Conservation (phyloP, 78 protist genomes). For the Dictyostelium capitatum region DNA sequence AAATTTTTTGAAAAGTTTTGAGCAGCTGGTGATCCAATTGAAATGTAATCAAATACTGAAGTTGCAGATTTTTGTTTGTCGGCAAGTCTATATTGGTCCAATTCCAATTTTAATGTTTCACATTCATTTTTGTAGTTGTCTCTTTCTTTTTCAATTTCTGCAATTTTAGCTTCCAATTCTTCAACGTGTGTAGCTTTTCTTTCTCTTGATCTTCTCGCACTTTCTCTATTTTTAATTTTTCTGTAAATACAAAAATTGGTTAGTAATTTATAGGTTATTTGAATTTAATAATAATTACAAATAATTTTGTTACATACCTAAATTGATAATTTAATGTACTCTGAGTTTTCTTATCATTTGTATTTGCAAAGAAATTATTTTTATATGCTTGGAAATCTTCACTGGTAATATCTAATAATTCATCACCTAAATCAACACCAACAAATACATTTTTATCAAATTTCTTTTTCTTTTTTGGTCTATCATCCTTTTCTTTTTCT, state of each 20-base stretch:
- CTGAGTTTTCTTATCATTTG: constrained; percentile 7
- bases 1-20: constrained; percentile 14
- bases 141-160: constrained; percentile 23
- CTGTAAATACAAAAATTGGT: constrained; percentile 25
- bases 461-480: constrained; percentile 40
- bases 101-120: constrained; percentile 8
- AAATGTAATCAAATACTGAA: neutral
- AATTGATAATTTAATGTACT: constrained; percentile 35
- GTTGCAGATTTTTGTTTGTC: constrained; percentile 5
- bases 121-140: constrained; percentile 37
- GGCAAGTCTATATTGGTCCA: neutral
- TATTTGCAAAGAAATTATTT: constrained; percentile 29
- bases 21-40: constrained; percentile 14
- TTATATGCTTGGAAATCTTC: constrained; percentile 46
- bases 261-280: no score
- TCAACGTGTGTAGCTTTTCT: constrained; percentile 44
- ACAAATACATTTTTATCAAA: constrained; percentile 37
- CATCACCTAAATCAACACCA: constrained; percentile 37
- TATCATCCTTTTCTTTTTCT: neutral
- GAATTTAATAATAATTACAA: no score
- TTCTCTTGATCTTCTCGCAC: constrained; percentile 77
- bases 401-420: constrained; percentile 26
- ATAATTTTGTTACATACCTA: constrained; percentile 25
- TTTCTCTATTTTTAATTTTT: constrained; percentile 76
- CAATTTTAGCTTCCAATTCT: constrained; percentile 46